Evolutionary conservation across 2,329 filamentous ascomycete species (phyloP).

Genomic region (Hymenoscyphus occultus): DNA sequence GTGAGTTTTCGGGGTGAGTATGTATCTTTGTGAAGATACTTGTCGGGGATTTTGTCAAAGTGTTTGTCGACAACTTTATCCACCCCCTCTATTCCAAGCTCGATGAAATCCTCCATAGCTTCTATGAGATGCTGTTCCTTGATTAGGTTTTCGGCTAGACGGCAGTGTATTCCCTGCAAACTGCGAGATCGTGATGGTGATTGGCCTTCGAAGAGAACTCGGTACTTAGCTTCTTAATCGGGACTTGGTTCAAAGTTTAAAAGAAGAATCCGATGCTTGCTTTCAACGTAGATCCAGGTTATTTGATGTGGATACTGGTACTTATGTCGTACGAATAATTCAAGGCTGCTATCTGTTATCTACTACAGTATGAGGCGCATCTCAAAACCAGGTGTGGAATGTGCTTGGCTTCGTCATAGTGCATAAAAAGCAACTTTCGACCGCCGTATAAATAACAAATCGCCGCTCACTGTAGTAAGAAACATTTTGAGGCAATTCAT

Average conservation of each 20-base stretch:
- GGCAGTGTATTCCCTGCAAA: neutral
- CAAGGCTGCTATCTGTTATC: neutral
- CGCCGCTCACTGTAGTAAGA: too few relatives aligned
- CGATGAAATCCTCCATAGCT: slow-evolving; percentile 17
- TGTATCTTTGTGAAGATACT: slow-evolving; percentile 21
- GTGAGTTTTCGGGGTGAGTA: slow-evolving; percentile 23
- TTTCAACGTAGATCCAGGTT: too few relatives aligned
- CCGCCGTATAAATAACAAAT: neutral
- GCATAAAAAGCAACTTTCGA: neutral
- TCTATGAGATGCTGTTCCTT: neutral
- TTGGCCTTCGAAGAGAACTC: neutral
- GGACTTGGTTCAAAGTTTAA: neutral
- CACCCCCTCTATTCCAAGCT: slow-evolving; percentile 19
- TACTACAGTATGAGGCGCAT: neutral
- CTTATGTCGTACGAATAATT: neutral
- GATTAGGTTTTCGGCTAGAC: neutral
- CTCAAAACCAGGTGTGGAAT: neutral
- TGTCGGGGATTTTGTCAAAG: slow-evolving; percentile 27
- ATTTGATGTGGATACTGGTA: too few relatives aligned
- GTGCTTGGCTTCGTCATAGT: slow-evolving; percentile 1
- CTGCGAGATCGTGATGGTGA: neutral
- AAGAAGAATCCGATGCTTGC: neutral
- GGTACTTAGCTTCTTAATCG: neutral
- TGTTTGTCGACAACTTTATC: slow-evolving; percentile 28
- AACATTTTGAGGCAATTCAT: too few relatives aligned